Conservation (phyloP, 2,329 filamentous ascomycete genomes). For the Ceratocystis lukuohia region DNA sequence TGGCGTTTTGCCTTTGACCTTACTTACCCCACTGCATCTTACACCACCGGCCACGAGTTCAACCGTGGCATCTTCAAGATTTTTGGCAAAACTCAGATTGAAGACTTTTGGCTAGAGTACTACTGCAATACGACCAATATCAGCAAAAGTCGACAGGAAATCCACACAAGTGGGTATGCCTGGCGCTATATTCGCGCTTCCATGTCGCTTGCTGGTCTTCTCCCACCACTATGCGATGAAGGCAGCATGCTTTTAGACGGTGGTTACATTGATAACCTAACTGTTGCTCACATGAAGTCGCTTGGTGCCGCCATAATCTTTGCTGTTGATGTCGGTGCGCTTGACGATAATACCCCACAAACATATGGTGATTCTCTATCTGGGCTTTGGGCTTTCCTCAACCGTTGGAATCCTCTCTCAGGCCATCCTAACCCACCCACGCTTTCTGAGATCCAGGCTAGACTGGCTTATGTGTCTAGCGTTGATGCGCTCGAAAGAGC, state of each 20-base stretch:
- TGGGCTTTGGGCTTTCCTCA: constrained; percentile 86
- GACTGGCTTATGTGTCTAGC: constrained; percentile 86
- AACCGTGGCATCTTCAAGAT: constrained; percentile 98
- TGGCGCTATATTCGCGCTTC: constrained; percentile 95
- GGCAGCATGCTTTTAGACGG: constrained; percentile 94
- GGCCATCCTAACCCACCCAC: constrained; percentile 82
- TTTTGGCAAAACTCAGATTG: constrained; percentile 91
- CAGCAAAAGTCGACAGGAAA: constrained; percentile 79
- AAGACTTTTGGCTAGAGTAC: constrained; percentile 97
- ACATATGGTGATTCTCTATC: constrained; percentile 87
- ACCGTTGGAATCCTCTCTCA: constrained; percentile 95
- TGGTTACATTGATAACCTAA: constrained; percentile 93
- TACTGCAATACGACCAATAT: constrained; percentile 99
- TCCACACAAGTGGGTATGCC: constrained; percentile 90
- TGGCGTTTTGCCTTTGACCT: constrained; percentile 96
- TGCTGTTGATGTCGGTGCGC: constrained; percentile 81
- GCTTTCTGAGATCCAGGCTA: constrained; percentile 85
- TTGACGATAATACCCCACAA: constrained; percentile 87
- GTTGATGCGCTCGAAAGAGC: constrained; percentile 89
- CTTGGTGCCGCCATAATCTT: constrained; percentile 90
- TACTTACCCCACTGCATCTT: constrained; percentile 91
- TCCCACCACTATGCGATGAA: constrained; percentile 91
- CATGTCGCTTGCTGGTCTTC: constrained; percentile 85
- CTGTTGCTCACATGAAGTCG: constrained; percentile 92
- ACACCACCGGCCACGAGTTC: constrained; percentile 97